Conservation (phyloP, 176 grass and related monocot species). For the Aegilops tauschii region DNA sequence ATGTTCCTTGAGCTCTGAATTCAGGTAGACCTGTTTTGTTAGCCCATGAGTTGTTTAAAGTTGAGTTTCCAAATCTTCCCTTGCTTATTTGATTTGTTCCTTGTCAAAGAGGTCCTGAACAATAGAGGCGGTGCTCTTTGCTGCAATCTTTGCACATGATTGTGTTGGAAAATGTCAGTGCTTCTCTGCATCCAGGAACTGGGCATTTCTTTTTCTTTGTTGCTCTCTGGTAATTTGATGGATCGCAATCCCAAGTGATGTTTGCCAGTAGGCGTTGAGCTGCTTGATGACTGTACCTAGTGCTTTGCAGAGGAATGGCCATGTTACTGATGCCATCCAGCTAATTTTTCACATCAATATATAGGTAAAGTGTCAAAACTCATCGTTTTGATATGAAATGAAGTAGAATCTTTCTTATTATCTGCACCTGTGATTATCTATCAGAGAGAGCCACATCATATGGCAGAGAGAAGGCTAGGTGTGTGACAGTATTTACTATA, state of each 20-base stretch:
- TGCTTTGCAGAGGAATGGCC: slow-evolving; percentile 35
- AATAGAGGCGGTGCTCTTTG: slow-evolving; percentile 71
- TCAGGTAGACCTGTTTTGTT: neutral
- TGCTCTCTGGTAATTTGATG: slow-evolving; percentile 90
- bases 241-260: slow-evolving; percentile 96
- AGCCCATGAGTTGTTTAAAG: neutral
- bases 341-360: slow-evolving; percentile 32
- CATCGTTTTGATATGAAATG: slow-evolving; percentile 4
- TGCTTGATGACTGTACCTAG: slow-evolving; percentile 50
- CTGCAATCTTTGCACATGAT: slow-evolving; percentile 92
- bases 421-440: neutral
- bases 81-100: neutral
- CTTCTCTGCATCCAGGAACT: slow-evolving; percentile 77
- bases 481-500: neutral
- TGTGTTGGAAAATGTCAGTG: slow-evolving; percentile 85
- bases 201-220: slow-evolving; percentile 86
- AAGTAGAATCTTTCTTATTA: neutral
- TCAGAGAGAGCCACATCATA: neutral
- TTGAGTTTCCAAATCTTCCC: neutral
- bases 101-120: neutral
- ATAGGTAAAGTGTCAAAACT: neutral
- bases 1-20: neutral
- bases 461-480: neutral
- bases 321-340: slow-evolving; percentile 20
- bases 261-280: slow-evolving; percentile 59